Evolutionary conservation across 2,329 filamentous ascomycete species (phyloP).

Genomic region (Alternaria rosae): DNA sequence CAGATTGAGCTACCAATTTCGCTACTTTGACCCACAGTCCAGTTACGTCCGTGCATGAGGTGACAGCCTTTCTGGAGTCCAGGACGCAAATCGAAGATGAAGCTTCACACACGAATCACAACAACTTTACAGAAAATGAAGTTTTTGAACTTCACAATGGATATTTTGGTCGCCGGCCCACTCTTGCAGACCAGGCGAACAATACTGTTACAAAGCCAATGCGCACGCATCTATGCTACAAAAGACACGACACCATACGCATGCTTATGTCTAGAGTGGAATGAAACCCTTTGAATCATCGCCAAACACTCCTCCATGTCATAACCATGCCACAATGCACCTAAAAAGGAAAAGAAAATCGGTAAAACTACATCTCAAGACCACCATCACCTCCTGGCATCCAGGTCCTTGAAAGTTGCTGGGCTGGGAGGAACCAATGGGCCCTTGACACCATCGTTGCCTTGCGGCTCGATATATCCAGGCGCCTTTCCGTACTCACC

Average conservation of each 20-base stretch:
- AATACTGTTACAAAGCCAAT: neutral
- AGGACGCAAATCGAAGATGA: neutral
- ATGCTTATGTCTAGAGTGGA: conserved; percentile 14
- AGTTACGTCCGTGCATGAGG: neutral
- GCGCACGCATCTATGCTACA: neutral
- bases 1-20: neutral
- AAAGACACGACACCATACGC: conserved; percentile 1
- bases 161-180: neutral
- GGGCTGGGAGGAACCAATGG: conserved; percentile 44
- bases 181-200: neutral
- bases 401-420: conserved; percentile 30
- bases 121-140: fast-evolving
- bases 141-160: neutral
- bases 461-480: conserved; percentile 42
- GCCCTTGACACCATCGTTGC: conserved; percentile 43
- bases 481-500: conserved; percentile 48
- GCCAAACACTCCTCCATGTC: neutral
- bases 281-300: conserved; percentile 6
- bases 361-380: neutral
- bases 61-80: neutral
- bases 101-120: fast-evolving
- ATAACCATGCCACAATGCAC: conserved; percentile 2
- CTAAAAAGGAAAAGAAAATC: neutral
- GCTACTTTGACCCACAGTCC: neutral
- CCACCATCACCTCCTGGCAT: conserved; percentile 5